A percentile compares a stretch with the other conserved stretches of the same genome.
These are phyloP conservation scores for Cetradonia linearis DNA, from an alignment of 495 filamentous ascomycete species.

Conservation along the genomic window DNA sequence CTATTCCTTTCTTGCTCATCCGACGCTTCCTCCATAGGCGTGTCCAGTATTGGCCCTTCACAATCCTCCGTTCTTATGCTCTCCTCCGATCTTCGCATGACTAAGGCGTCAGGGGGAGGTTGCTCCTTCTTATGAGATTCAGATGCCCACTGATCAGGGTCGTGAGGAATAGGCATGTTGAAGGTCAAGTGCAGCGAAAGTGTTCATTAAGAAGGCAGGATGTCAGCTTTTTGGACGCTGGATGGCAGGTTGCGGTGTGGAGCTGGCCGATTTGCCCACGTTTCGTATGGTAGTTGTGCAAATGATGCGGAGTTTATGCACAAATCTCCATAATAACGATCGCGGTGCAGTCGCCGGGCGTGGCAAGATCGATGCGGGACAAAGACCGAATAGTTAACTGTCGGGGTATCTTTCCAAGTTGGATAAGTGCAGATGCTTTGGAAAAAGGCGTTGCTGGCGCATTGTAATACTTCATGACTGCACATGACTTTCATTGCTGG, in stretches of 20 bases:
- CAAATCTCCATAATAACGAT: conserved; percentile 3
- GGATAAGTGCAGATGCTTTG: background rate
- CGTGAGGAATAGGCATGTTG: conserved; percentile 53
- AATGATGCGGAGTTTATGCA: conserved; percentile 18
- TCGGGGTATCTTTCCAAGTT: background rate
- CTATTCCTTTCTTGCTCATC: background rate
- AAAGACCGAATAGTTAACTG: background rate
- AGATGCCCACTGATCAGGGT: conserved; percentile 25
- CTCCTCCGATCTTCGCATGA: conserved; percentile 37
- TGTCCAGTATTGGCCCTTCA: conserved; percentile 43
- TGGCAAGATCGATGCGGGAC: conserved; percentile 2
- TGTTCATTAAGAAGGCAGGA: background rate
- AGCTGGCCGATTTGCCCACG: conserved; percentile 5
- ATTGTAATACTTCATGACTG: conserved; percentile 7
- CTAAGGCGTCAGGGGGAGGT: conserved; percentile 12
- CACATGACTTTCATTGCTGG: conserved; percentile 7
- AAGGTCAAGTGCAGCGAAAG: background rate
- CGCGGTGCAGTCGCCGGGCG: background rate
- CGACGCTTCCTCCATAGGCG: conserved; percentile 19
- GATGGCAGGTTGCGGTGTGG: background rate
- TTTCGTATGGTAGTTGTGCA: conserved; percentile 14
- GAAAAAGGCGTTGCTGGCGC: background rate
- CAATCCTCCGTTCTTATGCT: conserved; percentile 48
- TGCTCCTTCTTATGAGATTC: conserved; percentile 18
- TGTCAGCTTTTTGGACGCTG: background rate